A percentile compares a stretch with the other conserved stretches of the same genome.
Evolutionary conservation across 139 green algal species (phyloP).

Genomic region (Nannochloris sp.): DNA sequence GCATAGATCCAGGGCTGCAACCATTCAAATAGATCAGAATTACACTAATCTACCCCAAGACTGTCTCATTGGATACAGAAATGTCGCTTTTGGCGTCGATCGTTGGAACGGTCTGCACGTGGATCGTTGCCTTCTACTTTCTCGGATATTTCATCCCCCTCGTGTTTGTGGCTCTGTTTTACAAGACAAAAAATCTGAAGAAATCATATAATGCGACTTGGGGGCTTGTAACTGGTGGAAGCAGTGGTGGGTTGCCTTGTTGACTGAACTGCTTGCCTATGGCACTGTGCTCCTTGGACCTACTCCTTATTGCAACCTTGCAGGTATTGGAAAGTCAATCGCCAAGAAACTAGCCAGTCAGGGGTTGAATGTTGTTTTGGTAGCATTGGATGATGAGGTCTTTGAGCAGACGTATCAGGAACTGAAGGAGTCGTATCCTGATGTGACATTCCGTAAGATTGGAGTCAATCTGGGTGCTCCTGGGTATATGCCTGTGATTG

Average conservation of each 20-base stretch:
- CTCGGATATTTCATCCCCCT: constrained; percentile 59
- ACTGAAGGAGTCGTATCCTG: constrained; percentile 47
- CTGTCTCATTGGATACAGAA: background rate
- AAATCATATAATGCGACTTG: constrained; percentile 78
- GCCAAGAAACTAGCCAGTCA: constrained; percentile 70
- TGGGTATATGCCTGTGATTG: constrained; percentile 66
- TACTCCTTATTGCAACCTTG: background rate
- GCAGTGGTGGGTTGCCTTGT: constrained; percentile 54
- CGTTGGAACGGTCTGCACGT: constrained; percentile 13
- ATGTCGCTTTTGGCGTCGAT: constrained; percentile 6
- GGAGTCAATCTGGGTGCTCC: constrained; percentile 62
- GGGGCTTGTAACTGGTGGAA: constrained; percentile 85
- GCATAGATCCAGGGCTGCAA: too few species aligned
- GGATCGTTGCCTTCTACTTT: constrained; percentile 24
- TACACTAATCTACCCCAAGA: background rate
- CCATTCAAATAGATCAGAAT: background rate
- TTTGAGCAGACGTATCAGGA: constrained; percentile 64
- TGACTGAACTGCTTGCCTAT: background rate
- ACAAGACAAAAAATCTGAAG: constrained; percentile 76
- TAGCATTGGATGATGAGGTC: constrained; percentile 68
- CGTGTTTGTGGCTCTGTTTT: constrained; percentile 47
- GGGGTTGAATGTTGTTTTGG: constrained; percentile 83
- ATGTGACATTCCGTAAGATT: constrained; percentile 72
- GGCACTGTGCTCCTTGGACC: background rate
- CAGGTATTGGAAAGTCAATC: constrained; percentile 89